Base-by-base conservation (phyloP, 495 filamentous ascomycete genomes). In the Parmelia sp. region DNA sequence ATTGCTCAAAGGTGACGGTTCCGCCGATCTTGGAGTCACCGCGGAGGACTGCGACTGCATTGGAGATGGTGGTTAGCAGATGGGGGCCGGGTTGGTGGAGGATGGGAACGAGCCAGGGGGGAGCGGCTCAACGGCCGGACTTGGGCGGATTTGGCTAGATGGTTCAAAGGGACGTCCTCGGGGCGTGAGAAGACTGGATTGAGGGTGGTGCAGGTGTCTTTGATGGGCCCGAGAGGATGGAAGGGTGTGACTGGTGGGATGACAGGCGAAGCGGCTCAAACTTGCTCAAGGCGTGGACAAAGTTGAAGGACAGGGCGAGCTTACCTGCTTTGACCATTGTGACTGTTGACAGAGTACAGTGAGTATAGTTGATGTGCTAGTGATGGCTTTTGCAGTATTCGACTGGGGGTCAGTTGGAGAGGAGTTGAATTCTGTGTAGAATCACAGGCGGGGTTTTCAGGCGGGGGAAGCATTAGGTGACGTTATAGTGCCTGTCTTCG, bases 301-400 rank as follows among this genome's bases (percentile, higher is more conserved):
- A 57, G 25, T n/a, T 57, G 33, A 60, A 21, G 35, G 35, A 36
- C 59, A 55, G 47, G 56, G 40, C 66, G 85, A 27, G 57, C 91
- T 74, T 83, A 96, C 91, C 91, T 81, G 91, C 91, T 83, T 94
- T 96, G 80, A 94, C 91, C 91, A 96, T 96, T 84, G 83, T 93
- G 86, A 82, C 74, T 66, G 33, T 51, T 27, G 53, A 37, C 61
- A 58, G 55, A 27, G 14, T 51, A 19, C 35, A n/a, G n/a, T n/a
- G n/a, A n/a, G n/a, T n/a, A n/a, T n/a, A n/a, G 14, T 4, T 40
- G 42, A 40, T 39, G 21, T 49, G 21, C 4, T 31, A 7, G 36
- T 33, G 31, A 29, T 33, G 21, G n/a, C 11, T 25, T 15, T n/a
- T 53, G 25, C 49, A 25, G 29, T 17, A 44, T 21, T 55, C n/a